Conservation (phyloP, 2,329 filamentous ascomycete species). For the Fusarium sp. region DNA sequence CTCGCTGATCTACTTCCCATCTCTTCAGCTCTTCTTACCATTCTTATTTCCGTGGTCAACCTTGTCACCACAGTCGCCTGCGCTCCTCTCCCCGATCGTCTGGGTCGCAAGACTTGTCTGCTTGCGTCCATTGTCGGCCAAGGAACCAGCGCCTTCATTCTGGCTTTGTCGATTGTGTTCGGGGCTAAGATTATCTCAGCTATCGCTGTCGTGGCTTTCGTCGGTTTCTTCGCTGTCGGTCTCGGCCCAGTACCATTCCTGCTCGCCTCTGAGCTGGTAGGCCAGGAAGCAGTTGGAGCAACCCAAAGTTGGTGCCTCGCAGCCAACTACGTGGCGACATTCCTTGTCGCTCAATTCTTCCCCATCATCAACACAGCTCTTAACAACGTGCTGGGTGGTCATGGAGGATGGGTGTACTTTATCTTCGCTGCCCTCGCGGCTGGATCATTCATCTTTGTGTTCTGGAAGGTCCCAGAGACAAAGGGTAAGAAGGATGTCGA, state of each 20-base stretch:
- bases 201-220: slow-evolving; percentile 84
- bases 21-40: slow-evolving; percentile 85
- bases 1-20: slow-evolving; percentile 83
- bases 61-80: slow-evolving; percentile 83
- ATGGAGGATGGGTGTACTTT: slow-evolving; percentile 90
- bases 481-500: slow-evolving; percentile 84
- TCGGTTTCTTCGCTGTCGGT: slow-evolving; percentile 89
- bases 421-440: slow-evolving; percentile 83
- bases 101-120: slow-evolving; percentile 88
- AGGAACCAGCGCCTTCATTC: slow-evolving; percentile 78
- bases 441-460: slow-evolving; percentile 77
- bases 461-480: slow-evolving; percentile 83
- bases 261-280: slow-evolving; percentile 89
- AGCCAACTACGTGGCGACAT: slow-evolving; percentile 90
- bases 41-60: slow-evolving; percentile 88
- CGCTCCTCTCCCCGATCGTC: slow-evolving; percentile 85
- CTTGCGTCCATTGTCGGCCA: slow-evolving; percentile 86
- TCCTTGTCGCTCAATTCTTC: slow-evolving; percentile 94
- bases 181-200: slow-evolving; percentile 81
- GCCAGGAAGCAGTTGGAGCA: slow-evolving; percentile 88
- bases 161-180: slow-evolving; percentile 84
- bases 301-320: slow-evolving; percentile 89
- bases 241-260: slow-evolving; percentile 96
- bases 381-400: slow-evolving; percentile 70
- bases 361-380: slow-evolving; percentile 83